Evolutionary conservation across 2,329 filamentous ascomycete species (phyloP).

Genomic region (Xylaria sp.): DNA sequence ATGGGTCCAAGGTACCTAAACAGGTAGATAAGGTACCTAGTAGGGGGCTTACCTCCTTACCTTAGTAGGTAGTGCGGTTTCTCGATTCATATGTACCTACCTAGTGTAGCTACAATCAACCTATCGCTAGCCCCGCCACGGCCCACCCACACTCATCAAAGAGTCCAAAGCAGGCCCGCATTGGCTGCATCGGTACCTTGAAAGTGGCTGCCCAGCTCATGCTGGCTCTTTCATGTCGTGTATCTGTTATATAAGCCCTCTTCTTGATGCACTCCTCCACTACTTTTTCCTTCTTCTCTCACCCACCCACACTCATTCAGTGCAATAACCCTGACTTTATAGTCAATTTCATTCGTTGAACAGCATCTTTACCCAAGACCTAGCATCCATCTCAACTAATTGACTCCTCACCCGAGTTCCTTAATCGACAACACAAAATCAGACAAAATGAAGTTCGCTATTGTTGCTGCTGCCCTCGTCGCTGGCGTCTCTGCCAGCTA

Average conservation of each 20-base stretch:
- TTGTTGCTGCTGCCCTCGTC: constrained; percentile 63
- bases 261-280: constrained; percentile 42
- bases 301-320: constrained; percentile 60
- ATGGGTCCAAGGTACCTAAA: background rate
- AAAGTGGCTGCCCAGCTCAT: constrained; percentile 26
- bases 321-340: constrained; percentile 60
- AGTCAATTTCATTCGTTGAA: constrained; percentile 70
- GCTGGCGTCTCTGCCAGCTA: constrained; percentile 53
- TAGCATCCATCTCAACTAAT: constrained; percentile 49
- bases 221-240: constrained; percentile 23
- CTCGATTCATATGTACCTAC: too few relatives aligned
- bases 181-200: constrained; percentile 18
- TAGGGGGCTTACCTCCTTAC: background rate
- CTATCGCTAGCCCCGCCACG: constrained; percentile 4
- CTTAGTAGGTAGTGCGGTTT: too few relatives aligned
- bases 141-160: constrained; percentile 35
- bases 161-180: constrained; percentile 17
- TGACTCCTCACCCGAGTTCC: constrained; percentile 47
- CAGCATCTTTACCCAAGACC: constrained; percentile 46
- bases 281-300: constrained; percentile 48
- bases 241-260: constrained; percentile 33
- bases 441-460: constrained; percentile 73
- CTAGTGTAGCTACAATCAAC: too few relatives aligned
- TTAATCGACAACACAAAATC: constrained; percentile 54
- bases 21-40: background rate